Evolutionary conservation across 306 rosid genomes (phyloP), one percentile per base, ranked within the genome.

Genomic region (Sphenostylis stenocarpa): DNA sequence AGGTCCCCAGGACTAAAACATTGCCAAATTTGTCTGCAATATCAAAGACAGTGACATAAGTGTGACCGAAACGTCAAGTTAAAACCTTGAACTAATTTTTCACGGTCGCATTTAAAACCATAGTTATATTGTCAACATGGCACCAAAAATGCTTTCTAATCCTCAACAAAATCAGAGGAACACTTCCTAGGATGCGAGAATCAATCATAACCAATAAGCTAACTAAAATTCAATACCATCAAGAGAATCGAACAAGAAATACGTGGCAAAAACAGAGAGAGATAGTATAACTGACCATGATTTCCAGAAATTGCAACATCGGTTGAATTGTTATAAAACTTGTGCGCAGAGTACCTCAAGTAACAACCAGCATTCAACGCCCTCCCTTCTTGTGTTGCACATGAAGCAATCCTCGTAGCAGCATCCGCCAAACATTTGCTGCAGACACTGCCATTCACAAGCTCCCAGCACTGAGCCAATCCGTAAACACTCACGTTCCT

Each of bases 381-480:
- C 76, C 94, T 89, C 47, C 87, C 97, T 86, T 89, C 97, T 19
- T 75, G 72, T 0, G 90, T 85, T 8, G 71, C 33, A 70, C 97
- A 91, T 0, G 88, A 43, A 20, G 51, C 51, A 55, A 87, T 84
- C 53, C 67, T 64, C 12, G 17, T 4, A 16, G 77, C 87, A 10
- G 94, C 80, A 38, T 82, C 77, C 14, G 34, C 81, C 81, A 89
- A 89, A 66, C 97, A 91, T 12, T 64, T 43, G 34, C 47, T 31
- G 11, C 94, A 91, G 7, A 28, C 70, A 29, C 72, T 31, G 4
- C 81, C 90, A 31, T 36, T 88, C 6, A 88, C 90, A 57, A 73
- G 45, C 36, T 82, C 75, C 97, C 97, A 91, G 55, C 97, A 91
- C 83, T 89, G 94, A 73, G 86, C 97, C 92, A 89, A 85, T 21